phyloP scores from a whole-genome alignment of 1,139 yeast species.

The Candida sanyaensis region DNA sequence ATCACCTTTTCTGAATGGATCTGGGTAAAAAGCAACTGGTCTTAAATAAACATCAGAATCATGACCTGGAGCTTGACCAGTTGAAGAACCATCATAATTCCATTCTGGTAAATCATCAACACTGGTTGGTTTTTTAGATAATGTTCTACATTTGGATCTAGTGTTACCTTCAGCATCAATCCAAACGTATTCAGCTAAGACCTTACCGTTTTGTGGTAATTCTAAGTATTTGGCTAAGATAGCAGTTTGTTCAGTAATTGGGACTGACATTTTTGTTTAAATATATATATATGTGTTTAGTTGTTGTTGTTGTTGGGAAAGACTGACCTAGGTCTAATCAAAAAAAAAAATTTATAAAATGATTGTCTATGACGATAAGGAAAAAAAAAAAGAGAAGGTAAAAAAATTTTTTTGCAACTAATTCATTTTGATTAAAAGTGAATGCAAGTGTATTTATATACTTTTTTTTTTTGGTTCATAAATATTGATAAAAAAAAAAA shows the following conservation, averaged over 20 bases:
- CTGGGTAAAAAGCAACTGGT: slow-evolving; percentile 92
- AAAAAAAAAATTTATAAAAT: neutral
- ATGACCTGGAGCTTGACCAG: slow-evolving; percentile 98
- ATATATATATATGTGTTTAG: slow-evolving; percentile 4
- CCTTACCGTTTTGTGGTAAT: slow-evolving; percentile 81
- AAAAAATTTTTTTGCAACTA: neutral
- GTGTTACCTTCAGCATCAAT: slow-evolving; percentile 90
- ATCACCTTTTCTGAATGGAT: slow-evolving; percentile 98
- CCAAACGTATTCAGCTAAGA: slow-evolving; percentile 98
- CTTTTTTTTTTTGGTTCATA: neutral
- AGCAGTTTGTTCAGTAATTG: slow-evolving; percentile 68
- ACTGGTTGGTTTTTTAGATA: slow-evolving; percentile 64
- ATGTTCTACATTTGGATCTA: slow-evolving; percentile 93
- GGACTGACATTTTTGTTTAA: slow-evolving; percentile 30
- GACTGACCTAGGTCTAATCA: slow-evolving; percentile 4
- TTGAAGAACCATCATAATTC: slow-evolving; percentile 99
- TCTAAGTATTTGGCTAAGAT: slow-evolving; percentile 80
- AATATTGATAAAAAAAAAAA: neutral
- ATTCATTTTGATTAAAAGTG: neutral
- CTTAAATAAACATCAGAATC: slow-evolving; percentile 94
- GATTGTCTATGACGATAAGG: slow-evolving; percentile 3
- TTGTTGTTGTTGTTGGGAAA: neutral
- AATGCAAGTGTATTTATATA: neutral
- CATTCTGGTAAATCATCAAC: slow-evolving; percentile 95
- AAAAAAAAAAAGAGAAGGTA: slow-evolving; percentile 1